A percentile compares a stretch with the other conserved stretches of the same genome.
phyloP scores from a whole-genome alignment of 306 rosid genomes.

The Mimosa pudica region DNA sequence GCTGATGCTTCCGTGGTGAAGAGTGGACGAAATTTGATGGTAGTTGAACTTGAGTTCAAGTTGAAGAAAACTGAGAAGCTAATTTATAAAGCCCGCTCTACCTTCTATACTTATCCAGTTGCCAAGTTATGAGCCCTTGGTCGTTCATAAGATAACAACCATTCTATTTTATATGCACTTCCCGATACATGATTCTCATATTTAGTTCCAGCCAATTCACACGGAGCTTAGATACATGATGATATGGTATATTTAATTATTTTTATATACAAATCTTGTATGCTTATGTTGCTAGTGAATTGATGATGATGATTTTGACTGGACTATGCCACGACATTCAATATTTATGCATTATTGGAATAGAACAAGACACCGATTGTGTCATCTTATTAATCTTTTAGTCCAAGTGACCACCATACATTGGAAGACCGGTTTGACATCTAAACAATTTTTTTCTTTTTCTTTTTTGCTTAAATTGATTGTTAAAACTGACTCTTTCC shows the following conservation, averaged over 20 bases:
- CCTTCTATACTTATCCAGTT: slow-evolving; percentile 46
- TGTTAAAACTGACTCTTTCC: not conserved
- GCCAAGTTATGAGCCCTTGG: slow-evolving; percentile 37
- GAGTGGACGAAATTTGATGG: slow-evolving; percentile 75
- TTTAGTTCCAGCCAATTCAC: not conserved
- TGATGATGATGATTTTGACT: slow-evolving; percentile 14
- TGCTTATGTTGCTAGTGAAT: slow-evolving; percentile 1
- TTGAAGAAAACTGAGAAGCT: slow-evolving; percentile 53
- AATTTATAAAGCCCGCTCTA: slow-evolving; percentile 48
- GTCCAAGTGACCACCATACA: not conserved
- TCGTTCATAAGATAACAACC: not conserved
- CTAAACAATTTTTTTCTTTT: not conserved
- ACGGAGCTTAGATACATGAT: not conserved
- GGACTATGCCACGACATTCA: not conserved
- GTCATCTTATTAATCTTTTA: not conserved
- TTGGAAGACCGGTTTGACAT: not conserved
- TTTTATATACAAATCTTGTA: not conserved
- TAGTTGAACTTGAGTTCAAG: slow-evolving; percentile 60
- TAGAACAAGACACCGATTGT: not conserved
- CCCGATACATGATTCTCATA: not conserved
- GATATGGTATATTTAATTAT: not conserved
- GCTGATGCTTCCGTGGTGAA: slow-evolving; percentile 64
- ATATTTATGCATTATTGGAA: not conserved
- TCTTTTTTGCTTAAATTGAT: not conserved
- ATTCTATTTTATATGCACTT: not conserved